Percentiles rank a stretch among this genome's conserved stretches.
Conservation (phyloP, 1,139 yeast species). For the Scheffersomyces stambukii region DNA sequence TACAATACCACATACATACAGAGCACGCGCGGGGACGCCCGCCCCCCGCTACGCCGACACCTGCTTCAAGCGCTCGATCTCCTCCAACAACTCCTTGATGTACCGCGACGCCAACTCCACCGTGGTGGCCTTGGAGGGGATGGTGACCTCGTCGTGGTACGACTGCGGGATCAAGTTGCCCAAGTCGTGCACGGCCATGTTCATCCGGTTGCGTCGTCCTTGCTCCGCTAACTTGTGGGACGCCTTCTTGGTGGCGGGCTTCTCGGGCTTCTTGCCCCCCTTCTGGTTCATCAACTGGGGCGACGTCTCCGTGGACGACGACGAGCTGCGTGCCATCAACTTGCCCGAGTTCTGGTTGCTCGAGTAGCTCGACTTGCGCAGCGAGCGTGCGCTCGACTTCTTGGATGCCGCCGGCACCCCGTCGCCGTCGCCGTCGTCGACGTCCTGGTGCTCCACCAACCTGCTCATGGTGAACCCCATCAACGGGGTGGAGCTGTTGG, state of each 20-base stretch:
- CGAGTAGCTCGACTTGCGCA: not conserved
- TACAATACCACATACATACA: too few species aligned
- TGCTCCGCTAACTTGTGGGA: constrained; percentile 94
- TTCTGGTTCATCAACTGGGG: constrained; percentile 15
- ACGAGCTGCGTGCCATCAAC: constrained; percentile 14
- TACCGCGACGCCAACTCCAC: constrained; percentile 83
- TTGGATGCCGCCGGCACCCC: not conserved
- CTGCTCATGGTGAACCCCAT: constrained; percentile 51
- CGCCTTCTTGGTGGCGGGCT: constrained; percentile 54
- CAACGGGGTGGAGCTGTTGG: constrained; percentile 19
- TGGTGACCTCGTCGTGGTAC: constrained; percentile 53
- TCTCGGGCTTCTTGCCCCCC: constrained; percentile 19
- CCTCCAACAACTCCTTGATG: constrained; percentile 44
- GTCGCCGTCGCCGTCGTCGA: not conserved
- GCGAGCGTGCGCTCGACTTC: not conserved
- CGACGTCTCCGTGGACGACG: constrained; percentile 15
- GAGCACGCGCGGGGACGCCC: too few species aligned
- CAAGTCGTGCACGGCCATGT: constrained; percentile 75
- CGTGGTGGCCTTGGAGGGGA: constrained; percentile 88
- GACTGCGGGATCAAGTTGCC: constrained; percentile 63
- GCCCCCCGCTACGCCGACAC: too few species aligned
- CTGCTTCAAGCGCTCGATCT: constrained; percentile 2
- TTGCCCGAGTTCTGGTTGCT: too few species aligned
- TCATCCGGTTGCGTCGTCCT: constrained; percentile 90
- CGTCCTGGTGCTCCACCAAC: constrained; percentile 33